A percentile compares a stretch with the other conserved stretches of the same genome.
Conservation (phyloP, 768 basidiomycete species). For the Boletus tomentosulus region DNA sequence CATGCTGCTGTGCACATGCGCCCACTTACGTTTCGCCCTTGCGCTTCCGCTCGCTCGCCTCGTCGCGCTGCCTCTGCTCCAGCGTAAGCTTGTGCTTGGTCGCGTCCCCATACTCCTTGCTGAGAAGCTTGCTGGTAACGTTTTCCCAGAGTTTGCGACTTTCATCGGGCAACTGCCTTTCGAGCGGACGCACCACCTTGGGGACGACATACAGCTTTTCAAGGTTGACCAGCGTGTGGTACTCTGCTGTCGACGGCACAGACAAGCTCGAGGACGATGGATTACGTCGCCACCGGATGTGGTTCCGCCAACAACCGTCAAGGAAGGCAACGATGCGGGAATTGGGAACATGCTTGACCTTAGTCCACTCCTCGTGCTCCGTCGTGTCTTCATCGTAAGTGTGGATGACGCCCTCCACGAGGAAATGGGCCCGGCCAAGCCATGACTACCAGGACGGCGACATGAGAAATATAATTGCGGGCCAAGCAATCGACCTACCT, state of each 20-base stretch:
- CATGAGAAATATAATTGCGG: background rate
- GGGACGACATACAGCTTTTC: constrained; percentile 66
- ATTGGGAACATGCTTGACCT: constrained; percentile 86
- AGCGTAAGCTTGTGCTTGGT: constrained; percentile 88
- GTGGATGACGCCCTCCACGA: constrained; percentile 87
- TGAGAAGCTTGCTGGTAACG: constrained; percentile 69
- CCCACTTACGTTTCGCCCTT: constrained; percentile 70
- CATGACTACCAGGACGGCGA: constrained; percentile 52
- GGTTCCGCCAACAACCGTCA: constrained; percentile 85
- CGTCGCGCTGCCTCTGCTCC: constrained; percentile 91
- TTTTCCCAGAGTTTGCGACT: constrained; percentile 85
- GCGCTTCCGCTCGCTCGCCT: constrained; percentile 81
- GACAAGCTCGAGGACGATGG: constrained; percentile 47
- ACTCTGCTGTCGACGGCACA: constrained; percentile 44
- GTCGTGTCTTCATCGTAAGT: constrained; percentile 63
- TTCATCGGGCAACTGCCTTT: constrained; percentile 74
- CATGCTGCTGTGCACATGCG: background rate
- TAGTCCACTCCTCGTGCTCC: constrained; percentile 69
- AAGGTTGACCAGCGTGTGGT: constrained; percentile 71
- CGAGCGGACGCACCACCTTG: constrained; percentile 79
- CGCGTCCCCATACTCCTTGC: constrained; percentile 88
- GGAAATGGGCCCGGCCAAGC: constrained; percentile 84
- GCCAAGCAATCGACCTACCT: constrained; percentile 49
- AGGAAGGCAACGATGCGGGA: constrained; percentile 73
- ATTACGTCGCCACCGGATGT: constrained; percentile 73